Conservation (phyloP, 371 early-diverging fungal species). For the Mortierella sp. region DNA sequence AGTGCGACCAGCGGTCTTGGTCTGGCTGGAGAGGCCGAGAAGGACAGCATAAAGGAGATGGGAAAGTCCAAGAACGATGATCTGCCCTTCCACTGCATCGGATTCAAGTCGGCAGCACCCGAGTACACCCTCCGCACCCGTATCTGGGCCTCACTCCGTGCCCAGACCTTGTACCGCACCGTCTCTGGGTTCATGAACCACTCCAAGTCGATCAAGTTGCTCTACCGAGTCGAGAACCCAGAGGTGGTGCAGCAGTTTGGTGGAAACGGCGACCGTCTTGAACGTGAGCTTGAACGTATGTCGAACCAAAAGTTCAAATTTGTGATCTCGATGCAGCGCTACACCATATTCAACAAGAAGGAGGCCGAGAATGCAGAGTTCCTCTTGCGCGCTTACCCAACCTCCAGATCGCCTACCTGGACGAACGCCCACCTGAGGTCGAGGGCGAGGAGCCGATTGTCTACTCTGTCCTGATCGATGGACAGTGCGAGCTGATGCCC, state of each 20-base stretch:
- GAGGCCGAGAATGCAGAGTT: conserved; percentile 87
- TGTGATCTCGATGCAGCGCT: conserved; percentile 93
- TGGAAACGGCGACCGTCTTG: conserved; percentile 73
- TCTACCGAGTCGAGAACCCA: conserved; percentile 88
- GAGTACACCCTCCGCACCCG: conserved; percentile 89
- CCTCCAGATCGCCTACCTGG: conserved; percentile 87
- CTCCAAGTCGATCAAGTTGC: conserved; percentile 83
- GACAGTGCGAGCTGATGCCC: conserved; percentile 71
- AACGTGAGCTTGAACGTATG: conserved; percentile 76
- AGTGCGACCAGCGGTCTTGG: conserved; percentile 41
- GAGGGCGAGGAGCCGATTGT: conserved; percentile 70
- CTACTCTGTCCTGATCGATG: conserved; percentile 85
- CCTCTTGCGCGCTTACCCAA: conserved; percentile 81
- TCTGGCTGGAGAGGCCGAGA: conserved; percentile 41
- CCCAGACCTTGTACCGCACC: conserved; percentile 91
- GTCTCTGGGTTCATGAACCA: conserved; percentile 94
- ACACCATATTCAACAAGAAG: conserved; percentile 77
- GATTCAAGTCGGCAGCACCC: conserved; percentile 86
- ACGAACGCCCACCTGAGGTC: conserved; percentile 69
- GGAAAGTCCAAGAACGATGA: conserved; percentile 79
- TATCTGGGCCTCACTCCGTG: conserved; percentile 91
- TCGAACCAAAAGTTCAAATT: conserved; percentile 86
- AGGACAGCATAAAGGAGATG: conserved; percentile 61
- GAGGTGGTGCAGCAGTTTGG: conserved; percentile 76
- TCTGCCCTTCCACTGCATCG: conserved; percentile 85